phyloP scores from a whole-genome alignment of 352 stramenopile species.

The Pythium insidiosum region DNA sequence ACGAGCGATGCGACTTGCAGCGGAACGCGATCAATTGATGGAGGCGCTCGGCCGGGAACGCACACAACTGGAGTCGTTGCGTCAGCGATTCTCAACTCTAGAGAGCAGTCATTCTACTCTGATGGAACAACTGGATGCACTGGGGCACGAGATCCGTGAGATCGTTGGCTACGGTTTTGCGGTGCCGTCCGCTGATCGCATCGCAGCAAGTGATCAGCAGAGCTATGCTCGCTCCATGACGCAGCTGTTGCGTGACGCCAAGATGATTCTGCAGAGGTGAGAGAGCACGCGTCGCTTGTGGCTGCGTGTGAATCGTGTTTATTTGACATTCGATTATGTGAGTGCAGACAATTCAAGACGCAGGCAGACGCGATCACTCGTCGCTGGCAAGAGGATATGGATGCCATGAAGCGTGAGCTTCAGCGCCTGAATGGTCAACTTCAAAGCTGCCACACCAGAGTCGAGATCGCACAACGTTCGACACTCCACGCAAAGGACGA shows the following conservation, averaged over 20 bases:
- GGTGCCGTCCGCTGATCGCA: no score
- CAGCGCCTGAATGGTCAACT: conserved; percentile 35
- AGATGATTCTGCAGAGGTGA: conserved; percentile 25
- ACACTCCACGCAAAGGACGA: conserved; percentile 34
- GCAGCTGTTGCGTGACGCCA: conserved; percentile 25
- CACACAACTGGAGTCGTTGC: conserved; percentile 18
- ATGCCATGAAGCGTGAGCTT: conserved; percentile 24
- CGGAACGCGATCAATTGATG: conserved; percentile 37
- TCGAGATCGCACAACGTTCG: conserved; percentile 36
- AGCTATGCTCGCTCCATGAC: conserved; percentile 10
- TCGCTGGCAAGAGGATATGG: conserved; percentile 37
- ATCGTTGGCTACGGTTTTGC: conserved; percentile 14
- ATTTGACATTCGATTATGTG: not conserved
- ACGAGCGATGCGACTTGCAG: conserved; percentile 24
- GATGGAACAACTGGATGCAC: conserved; percentile 27
- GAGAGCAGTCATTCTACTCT: conserved; percentile 23
- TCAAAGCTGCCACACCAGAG: conserved; percentile 32
- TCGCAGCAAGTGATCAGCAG: conserved; percentile 7
- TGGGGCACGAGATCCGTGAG: conserved; percentile 28
- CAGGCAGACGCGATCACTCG: conserved; percentile 24
- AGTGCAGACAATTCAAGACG: conserved; percentile 31
- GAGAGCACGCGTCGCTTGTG: not conserved
- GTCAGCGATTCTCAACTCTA: conserved; percentile 17
- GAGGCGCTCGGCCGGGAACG: conserved; percentile 37
- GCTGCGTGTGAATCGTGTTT: not conserved